These are phyloP conservation scores for Cryphonectria radicalis DNA, from an alignment of 2,329 filamentous ascomycete genomes.

Conservation along the genomic window DNA sequence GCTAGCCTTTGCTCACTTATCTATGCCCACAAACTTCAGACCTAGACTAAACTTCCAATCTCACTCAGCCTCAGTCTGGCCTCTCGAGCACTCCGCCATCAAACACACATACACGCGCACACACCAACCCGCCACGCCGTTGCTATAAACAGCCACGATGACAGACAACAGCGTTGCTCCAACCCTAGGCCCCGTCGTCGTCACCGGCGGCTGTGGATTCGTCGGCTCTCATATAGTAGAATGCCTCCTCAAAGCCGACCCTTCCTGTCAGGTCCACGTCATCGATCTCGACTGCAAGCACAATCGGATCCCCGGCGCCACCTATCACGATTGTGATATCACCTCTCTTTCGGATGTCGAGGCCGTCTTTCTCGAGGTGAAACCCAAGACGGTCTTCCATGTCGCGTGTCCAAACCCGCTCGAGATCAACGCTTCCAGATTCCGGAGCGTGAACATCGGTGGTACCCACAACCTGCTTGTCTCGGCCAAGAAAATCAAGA, in stretches of 20 bases:
- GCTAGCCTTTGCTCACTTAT: too few relatives aligned
- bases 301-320: conserved; percentile 26
- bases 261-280: conserved; percentile 24
- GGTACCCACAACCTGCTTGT: conserved; percentile 31
- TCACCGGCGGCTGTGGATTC: conserved; percentile 32
- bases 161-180: neutral
- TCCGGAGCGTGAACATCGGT: conserved; percentile 30
- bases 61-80: too few relatives aligned
- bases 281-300: conserved; percentile 24
- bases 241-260: conserved; percentile 25
- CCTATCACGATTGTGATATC: conserved; percentile 29
- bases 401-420: conserved; percentile 30
- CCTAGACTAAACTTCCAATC: too few relatives aligned
- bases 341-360: conserved; percentile 8
- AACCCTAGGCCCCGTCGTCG: conserved; percentile 28
- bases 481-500: conserved; percentile 20
- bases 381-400: conserved; percentile 31
- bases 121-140: too few relatives aligned
- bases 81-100: too few relatives aligned
- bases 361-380: conserved; percentile 21
- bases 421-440: conserved; percentile 25
- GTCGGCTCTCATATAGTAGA: conserved; percentile 31
- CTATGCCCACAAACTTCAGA: too few relatives aligned
- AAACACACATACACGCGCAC: too few relatives aligned
- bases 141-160: neutral